Evolutionary conservation across 208 protist genomes (phyloP), one percentile per base, ranked within the genome.

Genomic region (Acanthamoeba triangularis): DNA sequence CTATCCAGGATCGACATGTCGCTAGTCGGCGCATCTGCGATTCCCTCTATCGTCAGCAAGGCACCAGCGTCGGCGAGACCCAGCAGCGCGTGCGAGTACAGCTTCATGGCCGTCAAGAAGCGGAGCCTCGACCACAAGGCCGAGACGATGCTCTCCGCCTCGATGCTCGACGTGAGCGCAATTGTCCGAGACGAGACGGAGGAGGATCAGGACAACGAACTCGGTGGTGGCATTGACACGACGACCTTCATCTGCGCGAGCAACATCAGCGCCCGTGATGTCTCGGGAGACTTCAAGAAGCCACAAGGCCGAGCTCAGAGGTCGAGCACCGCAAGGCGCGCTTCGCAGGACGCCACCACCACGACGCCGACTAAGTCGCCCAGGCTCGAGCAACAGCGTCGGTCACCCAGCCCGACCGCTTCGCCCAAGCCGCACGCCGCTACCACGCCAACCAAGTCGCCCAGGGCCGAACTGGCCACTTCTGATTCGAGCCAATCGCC

Each of bases 71-170:
- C 63, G 63, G 63, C 63, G 28, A n/a, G 35, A n/a, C 59, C 59
- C 18, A 63, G 59, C 23, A 63, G 59, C 59, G 23, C 59, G 23
- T 63, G 49, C 49, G 61, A 67, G n/a, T 80, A 49, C 72, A 80
- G 72, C 72, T 80, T 80, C 72, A 80, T 80, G 72, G 35, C 35
- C 72, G 72, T n/a, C n/a, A n/a, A n/a, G n/a, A n/a, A 18, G 37
- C 30, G 20, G 10, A 56, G 76, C 44, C 41, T 54, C 18, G 4
- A 23, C 69, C 28, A 23, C 76, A 84, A 35, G 47, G 76, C 18
- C 76, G 44, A 84, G 16, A 47, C 7, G 33, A n/a, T n/a, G n/a
- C 44, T 84, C 7, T 56, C 41, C 4, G 76, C 5, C 2, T 84
- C 76, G 44, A n/a, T 84, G 23, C 76, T 84, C 76, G 76, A 84